Conservation (phyloP, 352 stramenopile genomes). For the Phytophthora litchii region DNA sequence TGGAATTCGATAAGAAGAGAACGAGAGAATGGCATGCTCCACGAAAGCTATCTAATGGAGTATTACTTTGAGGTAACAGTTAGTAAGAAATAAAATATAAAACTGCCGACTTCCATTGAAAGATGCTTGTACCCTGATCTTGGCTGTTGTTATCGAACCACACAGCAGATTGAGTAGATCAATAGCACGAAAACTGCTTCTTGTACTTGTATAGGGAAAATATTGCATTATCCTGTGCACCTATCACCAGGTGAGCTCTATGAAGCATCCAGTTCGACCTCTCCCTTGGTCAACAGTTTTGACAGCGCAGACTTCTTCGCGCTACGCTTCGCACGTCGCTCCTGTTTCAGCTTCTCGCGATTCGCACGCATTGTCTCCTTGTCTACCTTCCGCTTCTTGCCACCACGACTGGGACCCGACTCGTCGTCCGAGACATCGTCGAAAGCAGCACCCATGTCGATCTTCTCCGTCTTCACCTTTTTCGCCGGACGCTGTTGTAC, state of each 20-base stretch:
- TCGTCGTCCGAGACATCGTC: slow-evolving; percentile 65
- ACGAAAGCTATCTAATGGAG: too few relatives aligned
- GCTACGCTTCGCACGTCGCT: slow-evolving; percentile 57
- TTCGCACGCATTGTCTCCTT: slow-evolving; percentile 64
- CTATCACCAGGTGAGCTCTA: background rate
- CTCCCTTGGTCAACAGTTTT: slow-evolving; percentile 46
- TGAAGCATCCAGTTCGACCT: slow-evolving; percentile 53
- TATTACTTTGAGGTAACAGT: too few relatives aligned
- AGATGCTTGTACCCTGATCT: too few relatives aligned
- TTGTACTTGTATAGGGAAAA: background rate
- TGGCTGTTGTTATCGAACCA: too few relatives aligned
- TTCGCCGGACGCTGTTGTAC: slow-evolving; percentile 21
- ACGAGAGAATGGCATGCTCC: too few relatives aligned
- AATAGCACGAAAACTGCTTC: background rate
- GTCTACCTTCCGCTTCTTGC: slow-evolving; percentile 46
- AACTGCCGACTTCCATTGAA: too few relatives aligned
- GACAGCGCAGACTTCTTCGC: slow-evolving; percentile 66
- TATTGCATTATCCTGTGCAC: background rate
- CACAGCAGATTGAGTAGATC: too few relatives aligned
- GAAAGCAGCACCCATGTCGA: slow-evolving; percentile 83
- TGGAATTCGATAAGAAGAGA: too few relatives aligned
- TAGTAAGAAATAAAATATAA: too few relatives aligned
- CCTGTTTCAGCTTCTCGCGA: slow-evolving; percentile 59
- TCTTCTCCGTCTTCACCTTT: slow-evolving; percentile 50
- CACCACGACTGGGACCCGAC: slow-evolving; percentile 4